Percentiles rank a stretch among this genome's conserved stretches.
Conservation (phyloP, 441 rosid genomes). For the Erodium trifolium region DNA sequence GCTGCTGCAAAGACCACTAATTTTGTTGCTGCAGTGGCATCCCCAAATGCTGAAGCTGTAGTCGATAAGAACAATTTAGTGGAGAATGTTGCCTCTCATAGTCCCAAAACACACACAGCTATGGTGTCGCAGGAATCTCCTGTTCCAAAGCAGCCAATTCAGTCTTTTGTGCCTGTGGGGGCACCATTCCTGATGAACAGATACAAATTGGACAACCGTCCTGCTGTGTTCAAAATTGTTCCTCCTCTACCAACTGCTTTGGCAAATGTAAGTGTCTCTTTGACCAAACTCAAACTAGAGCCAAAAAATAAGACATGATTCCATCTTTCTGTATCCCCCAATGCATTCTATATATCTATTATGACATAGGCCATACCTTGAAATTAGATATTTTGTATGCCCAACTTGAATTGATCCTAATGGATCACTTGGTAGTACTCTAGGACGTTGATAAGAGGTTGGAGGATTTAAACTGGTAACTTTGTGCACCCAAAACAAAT, state of each 20-base stretch:
- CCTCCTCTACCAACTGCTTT: slow-evolving; percentile 78
- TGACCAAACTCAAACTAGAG: slow-evolving; percentile 13
- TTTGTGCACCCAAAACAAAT: not conserved
- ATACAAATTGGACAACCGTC: slow-evolving; percentile 83
- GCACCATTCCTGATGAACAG: slow-evolving; percentile 40
- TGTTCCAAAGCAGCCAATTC: slow-evolving; percentile 37
- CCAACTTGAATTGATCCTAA: not conserved
- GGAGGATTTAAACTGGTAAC: not conserved
- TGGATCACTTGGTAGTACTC: not conserved
- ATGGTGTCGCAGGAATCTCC: slow-evolving; percentile 33
- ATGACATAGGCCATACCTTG: not conserved
- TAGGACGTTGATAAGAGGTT: not conserved
- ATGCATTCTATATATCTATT: not conserved
- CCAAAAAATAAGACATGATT: not conserved
- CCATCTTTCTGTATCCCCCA: not conserved
- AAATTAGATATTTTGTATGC: not conserved
- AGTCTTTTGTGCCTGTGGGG: slow-evolving; percentile 27
- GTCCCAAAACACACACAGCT: slow-evolving; percentile 31
- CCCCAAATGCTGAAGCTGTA: slow-evolving; percentile 30
- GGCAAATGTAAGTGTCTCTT: slow-evolving; percentile 55
- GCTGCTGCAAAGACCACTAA: slow-evolving; percentile 28
- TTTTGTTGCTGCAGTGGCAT: slow-evolving; percentile 30
- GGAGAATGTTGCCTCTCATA: slow-evolving; percentile 33
- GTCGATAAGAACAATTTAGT: slow-evolving; percentile 35
- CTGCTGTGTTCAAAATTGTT: slow-evolving; percentile 57